Conservation (phyloP, 768 basidiomycete species). For the Psilocybe cyanescens region DNA sequence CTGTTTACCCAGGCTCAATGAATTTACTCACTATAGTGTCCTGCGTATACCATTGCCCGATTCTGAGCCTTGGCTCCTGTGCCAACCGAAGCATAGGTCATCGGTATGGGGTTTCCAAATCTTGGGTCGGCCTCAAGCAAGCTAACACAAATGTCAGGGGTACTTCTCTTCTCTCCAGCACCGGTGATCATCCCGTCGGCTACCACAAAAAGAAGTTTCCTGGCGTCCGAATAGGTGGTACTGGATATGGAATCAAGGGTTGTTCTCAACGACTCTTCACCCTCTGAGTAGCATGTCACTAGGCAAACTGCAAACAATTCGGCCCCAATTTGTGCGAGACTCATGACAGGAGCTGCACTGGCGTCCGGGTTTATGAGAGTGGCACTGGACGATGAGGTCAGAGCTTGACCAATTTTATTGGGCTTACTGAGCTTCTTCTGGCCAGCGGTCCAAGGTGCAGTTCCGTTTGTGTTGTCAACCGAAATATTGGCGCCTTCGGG, state of each 20-base stretch:
- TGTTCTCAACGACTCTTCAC: slow-evolving; percentile 87
- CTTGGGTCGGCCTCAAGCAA: slow-evolving; percentile 91
- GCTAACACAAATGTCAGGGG: slow-evolving; percentile 94
- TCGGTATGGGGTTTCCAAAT: slow-evolving; percentile 94
- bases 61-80: slow-evolving; percentile 90
- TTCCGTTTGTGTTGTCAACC: slow-evolving; percentile 89
- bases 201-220: slow-evolving; percentile 92
- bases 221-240: slow-evolving; percentile 88
- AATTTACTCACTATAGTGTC: slow-evolving; percentile 88
- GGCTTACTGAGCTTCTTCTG: slow-evolving; percentile 56
- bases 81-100: slow-evolving; percentile 92
- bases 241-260: slow-evolving; percentile 93
- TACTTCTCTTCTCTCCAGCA: slow-evolving; percentile 92
- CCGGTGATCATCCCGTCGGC: slow-evolving; percentile 99
- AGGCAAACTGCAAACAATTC: slow-evolving; percentile 96
- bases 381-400: slow-evolving; percentile 55
- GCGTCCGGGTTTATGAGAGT: slow-evolving; percentile 56
- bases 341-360: slow-evolving; percentile 68
- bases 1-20: neutral
- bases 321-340: slow-evolving; percentile 87
- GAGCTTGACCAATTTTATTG: slow-evolving; percentile 49
- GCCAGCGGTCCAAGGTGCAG: slow-evolving; percentile 89
- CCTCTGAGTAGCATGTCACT: slow-evolving; percentile 98
- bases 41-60: slow-evolving; percentile 97
- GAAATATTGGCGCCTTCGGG: slow-evolving; percentile 95